Base-by-base conservation (phyloP, 192 early-diverging fungal genomes). In the Chytriomyces sp. region DNA sequence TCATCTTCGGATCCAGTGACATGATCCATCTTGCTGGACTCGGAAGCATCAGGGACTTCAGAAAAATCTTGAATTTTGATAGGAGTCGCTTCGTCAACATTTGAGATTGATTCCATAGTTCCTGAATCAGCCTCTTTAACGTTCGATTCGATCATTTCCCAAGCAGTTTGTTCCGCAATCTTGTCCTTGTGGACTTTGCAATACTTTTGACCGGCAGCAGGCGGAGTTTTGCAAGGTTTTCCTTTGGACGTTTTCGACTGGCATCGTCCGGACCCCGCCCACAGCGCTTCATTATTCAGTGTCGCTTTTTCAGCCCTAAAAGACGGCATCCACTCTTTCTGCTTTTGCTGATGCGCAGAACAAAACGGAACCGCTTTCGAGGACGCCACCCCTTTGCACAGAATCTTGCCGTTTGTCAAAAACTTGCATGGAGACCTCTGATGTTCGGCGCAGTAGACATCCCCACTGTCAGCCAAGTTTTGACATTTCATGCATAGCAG, bases 161-260 rank as follows among this genome's bases (percentile, higher is more conserved):
- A 35, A 35, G 35, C 35, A 35, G 35, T 35, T 35, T 35, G 35
- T 35, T 35, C 35, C 35, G 35, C 35, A 35, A 20, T 57, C 53
- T 57, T 57, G 53, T 57, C 53, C 0, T 20, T 57, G 13, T 70
- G 60, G 53, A 77, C 71, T 20, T 11, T 10, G 50, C 78, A 79
- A 66, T 65, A 77, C 9, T 13, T 24, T 23, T 16, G 8, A 13
- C 73, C 78, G 18, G 61, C 4, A 18, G 23, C 9, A 49, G 71
- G 10, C 20, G n/a, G 67, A 8, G 64, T 61, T 65, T 74, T 72
- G 47, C 78, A 79, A 16, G 78, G 67, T 47, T 77, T 77, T 64
- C 72, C 72, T 77, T 77, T 79, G 13, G 26, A n/a, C 8, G 72
- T 79, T 35, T 64, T 9, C 18, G 70, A 71, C 24, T 28, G 50